Percentiles rank a stretch among this genome's conserved stretches.
Evolutionary conservation across 2,329 filamentous ascomycete genomes (phyloP).

Genomic region (Fusarium brachygibbosum): DNA sequence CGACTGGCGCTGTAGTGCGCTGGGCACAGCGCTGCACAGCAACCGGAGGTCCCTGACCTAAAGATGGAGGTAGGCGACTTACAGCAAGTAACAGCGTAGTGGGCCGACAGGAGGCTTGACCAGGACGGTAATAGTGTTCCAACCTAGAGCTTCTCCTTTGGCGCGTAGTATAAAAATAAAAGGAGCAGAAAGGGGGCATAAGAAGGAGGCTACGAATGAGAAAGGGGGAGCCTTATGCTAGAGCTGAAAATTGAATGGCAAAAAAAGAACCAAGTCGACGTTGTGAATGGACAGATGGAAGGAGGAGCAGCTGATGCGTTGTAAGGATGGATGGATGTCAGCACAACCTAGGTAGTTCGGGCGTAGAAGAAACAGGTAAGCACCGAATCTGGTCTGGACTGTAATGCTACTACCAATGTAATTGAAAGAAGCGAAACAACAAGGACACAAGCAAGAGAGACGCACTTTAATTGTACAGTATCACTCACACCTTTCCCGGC

Average conservation of each 20-base stretch:
- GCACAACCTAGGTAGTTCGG: slow-evolving; percentile 19
- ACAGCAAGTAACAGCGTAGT: slow-evolving; percentile 36
- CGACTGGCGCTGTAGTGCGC: slow-evolving; percentile 15
- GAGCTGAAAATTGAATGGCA: slow-evolving; percentile 32
- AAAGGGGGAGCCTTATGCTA: slow-evolving; percentile 23
- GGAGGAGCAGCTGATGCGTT: slow-evolving; percentile 36
- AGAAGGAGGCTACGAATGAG: slow-evolving; percentile 23
- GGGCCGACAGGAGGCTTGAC: slow-evolving; percentile 19
- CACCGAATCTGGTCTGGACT: slow-evolving; percentile 20
- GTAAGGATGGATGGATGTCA: slow-evolving; percentile 20
- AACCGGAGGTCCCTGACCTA: slow-evolving; percentile 16
- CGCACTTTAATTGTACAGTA: neutral
- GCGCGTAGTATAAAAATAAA: slow-evolving; percentile 25
- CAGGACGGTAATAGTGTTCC: slow-evolving; percentile 27
- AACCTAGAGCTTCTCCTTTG: slow-evolving; percentile 25
- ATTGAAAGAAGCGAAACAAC: slow-evolving; percentile 1
- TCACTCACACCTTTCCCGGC: slow-evolving; percentile 38
- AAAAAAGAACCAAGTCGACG: slow-evolving; percentile 5
- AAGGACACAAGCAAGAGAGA: slow-evolving; percentile 1
- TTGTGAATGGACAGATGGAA: slow-evolving; percentile 23
- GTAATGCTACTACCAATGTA: slow-evolving; percentile 5
- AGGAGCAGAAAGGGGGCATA: slow-evolving; percentile 26
- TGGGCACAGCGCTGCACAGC: slow-evolving; percentile 33
- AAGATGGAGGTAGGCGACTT: slow-evolving; percentile 19
- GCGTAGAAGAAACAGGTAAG: slow-evolving; percentile 24